phyloP scores from a whole-genome alignment of 2,329 filamentous ascomycete genomes.

The Aspergillus phoenicis region DNA sequence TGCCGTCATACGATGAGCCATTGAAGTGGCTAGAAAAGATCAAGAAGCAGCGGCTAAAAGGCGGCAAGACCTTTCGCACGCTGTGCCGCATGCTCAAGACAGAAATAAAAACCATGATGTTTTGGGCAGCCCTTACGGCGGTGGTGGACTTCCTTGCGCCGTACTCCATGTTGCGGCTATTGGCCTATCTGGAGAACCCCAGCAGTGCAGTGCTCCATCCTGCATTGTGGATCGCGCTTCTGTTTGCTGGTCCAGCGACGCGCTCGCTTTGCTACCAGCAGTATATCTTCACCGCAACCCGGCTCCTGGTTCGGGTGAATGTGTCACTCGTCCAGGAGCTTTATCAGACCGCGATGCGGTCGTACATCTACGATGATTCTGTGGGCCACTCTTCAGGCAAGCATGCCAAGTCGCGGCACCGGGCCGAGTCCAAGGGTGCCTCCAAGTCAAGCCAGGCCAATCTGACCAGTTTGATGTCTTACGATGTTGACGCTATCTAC shows the following conservation, averaged over 20 bases:
- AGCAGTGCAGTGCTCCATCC: conserved; percentile 50
- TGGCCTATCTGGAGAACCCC: conserved; percentile 55
- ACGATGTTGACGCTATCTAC: conserved; percentile 60
- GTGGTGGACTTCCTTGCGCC: conserved; percentile 55
- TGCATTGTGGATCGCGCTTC: conserved; percentile 57
- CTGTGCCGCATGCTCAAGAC: conserved; percentile 28
- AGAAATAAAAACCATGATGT: conserved; percentile 31
- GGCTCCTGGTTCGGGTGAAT: conserved; percentile 60
- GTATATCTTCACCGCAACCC: conserved; percentile 61
- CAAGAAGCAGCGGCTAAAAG: conserved; percentile 26
- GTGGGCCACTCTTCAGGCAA: conserved; percentile 8
- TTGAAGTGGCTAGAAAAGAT: conserved; percentile 30
- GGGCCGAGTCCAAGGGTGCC: conserved; percentile 24
- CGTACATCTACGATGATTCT: conserved; percentile 56
- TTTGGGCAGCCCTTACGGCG: conserved; percentile 28
- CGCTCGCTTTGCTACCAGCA: conserved; percentile 58
- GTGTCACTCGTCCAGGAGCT: conserved; percentile 61
- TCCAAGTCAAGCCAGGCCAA: conserved; percentile 51
- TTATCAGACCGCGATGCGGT: conserved; percentile 58
- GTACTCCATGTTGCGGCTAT: conserved; percentile 57
- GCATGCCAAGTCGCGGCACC: neutral
- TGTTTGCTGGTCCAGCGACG: conserved; percentile 55
- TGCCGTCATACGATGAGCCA: conserved; percentile 36
- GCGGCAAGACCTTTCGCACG: conserved; percentile 31
- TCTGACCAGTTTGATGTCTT: conserved; percentile 61